phyloP scores from a whole-genome alignment of 2,329 filamentous ascomycete species.

The Onygena corvina region DNA sequence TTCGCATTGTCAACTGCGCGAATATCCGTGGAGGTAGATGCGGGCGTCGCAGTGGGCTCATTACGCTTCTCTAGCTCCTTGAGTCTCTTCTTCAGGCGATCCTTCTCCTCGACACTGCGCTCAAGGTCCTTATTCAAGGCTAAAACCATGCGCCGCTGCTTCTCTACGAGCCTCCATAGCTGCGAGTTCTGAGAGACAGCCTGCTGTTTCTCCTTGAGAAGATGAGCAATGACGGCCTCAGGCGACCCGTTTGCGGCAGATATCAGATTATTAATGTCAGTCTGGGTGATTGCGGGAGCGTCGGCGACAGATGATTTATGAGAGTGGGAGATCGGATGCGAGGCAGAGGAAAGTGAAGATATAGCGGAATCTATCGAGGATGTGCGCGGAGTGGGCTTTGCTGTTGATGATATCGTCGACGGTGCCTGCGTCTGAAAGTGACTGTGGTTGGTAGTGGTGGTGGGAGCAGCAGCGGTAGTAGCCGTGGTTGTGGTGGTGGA shows the following conservation, averaged over 20 bases:
- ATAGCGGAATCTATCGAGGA: slow-evolving; percentile 91
- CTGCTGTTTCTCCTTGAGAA: slow-evolving; percentile 83
- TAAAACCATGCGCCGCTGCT: slow-evolving; percentile 85
- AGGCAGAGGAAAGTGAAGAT: slow-evolving; percentile 54
- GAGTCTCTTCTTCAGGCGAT: slow-evolving; percentile 78
- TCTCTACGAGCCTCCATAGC: slow-evolving; percentile 89
- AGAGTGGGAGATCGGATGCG: slow-evolving; percentile 35
- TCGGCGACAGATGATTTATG: slow-evolving; percentile 47
- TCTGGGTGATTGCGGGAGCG: slow-evolving; percentile 43
- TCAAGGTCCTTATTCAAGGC: slow-evolving; percentile 92
- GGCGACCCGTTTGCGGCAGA: slow-evolving; percentile 66
- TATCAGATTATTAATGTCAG: slow-evolving; percentile 69
- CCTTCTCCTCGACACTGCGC: slow-evolving; percentile 81
- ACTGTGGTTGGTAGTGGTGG: too few species aligned
- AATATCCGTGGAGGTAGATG: background rate
- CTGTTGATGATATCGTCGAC: background rate
- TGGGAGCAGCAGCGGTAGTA: background rate
- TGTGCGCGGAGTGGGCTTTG: slow-evolving; percentile 49
- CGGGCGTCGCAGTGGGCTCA: slow-evolving; percentile 2
- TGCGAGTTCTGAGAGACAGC: slow-evolving; percentile 82
- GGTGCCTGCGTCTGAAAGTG: background rate
- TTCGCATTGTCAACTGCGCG: background rate
- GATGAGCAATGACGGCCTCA: slow-evolving; percentile 75
- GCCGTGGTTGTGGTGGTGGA: background rate
- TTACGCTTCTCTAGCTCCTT: slow-evolving; percentile 51